Evolutionary conservation across 2,329 filamentous ascomycete genomes (phyloP).

Genomic region (Fusarium sp.): DNA sequence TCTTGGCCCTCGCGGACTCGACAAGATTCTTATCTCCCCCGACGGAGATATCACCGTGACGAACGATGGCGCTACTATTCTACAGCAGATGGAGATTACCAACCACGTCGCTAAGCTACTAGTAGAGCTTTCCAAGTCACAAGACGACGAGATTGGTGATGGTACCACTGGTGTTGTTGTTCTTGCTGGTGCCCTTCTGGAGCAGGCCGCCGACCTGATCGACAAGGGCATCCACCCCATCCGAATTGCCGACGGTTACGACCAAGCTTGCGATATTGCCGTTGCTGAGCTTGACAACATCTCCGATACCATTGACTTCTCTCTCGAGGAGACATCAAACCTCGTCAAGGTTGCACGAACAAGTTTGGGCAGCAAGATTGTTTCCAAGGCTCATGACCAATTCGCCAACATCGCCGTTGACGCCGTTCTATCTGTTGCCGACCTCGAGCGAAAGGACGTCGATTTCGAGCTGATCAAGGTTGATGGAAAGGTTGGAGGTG

Average conservation of each 20-base stretch:
- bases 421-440: constrained; percentile 94
- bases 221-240: constrained; percentile 99
- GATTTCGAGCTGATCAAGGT: constrained; percentile 99
- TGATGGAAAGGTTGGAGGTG: constrained; percentile 95
- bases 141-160: constrained; percentile 98
- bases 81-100: constrained; percentile 98
- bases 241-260: constrained; percentile 97
- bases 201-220: constrained; percentile 97
- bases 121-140: constrained; percentile 97
- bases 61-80: constrained; percentile 97
- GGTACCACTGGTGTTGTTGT: constrained; percentile 98
- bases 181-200: constrained; percentile 90
- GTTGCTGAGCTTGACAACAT: constrained; percentile 93
- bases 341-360: constrained; percentile 95
- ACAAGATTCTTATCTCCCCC: constrained; percentile 99
- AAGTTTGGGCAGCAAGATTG: constrained; percentile 97
- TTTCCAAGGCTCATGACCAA: constrained; percentile 98
- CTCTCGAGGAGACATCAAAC: constrained; percentile 82
- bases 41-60: constrained; percentile 99
- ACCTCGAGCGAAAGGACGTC: constrained; percentile 95
- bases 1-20: constrained; percentile 91
- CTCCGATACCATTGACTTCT: constrained; percentile 90
- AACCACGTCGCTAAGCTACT: constrained; percentile 98
- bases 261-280: constrained; percentile 96
- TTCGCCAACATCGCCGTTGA: constrained; percentile 98